Evolutionary conservation across 164 flowering plant species (phyloP), one percentile per base, ranked within the genome.

Genomic region (Tetracentron sinense): DNA sequence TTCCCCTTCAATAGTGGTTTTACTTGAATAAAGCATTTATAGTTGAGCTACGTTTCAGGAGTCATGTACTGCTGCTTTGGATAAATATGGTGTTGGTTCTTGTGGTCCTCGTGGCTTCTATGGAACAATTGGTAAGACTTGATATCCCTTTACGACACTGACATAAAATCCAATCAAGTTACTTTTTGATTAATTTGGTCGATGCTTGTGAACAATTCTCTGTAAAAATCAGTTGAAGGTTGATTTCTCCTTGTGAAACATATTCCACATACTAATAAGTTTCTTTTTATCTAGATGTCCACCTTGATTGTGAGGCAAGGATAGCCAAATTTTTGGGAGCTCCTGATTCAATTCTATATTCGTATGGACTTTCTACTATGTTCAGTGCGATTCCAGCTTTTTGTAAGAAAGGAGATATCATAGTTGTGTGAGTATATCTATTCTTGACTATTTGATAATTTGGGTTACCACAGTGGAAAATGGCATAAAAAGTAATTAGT

Each of bases 81-180:
- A 92, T 75, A 95, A 89, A 74, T 94, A 89, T 77, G 99, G 99
- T 72, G 97, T 91, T 77, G 97, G 97, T 66, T 94, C 99, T 66
- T 91, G 96, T 81, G 99, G 99, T 70, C 97, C 99, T 60, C 96
- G 99, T 75, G 88, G 97, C 22, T 95, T 95, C 63, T 95, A 95
- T 84, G 99, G 99, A 72, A 95, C 97, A 65, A 92, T 95, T 56
- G 97, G 97, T 89, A 72, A 62, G 81, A 60, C 38, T 48, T n/a
- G 46, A 46, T 60, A 28, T 25, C 27, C 68, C 11, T 49, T 42
- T 22, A 23, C 44, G n/a, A 6, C n/a, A n/a, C n/a, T 22, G 54
- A 64, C 23, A 49, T 42, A 29, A 46, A 14, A 29, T 56, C 30
- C 10, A 1, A 27, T 2, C 35, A 22, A 47, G 8, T 17, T 15